Conservation (phyloP, 2,329 filamentous ascomycete species). For the Ilyonectria sp. region DNA sequence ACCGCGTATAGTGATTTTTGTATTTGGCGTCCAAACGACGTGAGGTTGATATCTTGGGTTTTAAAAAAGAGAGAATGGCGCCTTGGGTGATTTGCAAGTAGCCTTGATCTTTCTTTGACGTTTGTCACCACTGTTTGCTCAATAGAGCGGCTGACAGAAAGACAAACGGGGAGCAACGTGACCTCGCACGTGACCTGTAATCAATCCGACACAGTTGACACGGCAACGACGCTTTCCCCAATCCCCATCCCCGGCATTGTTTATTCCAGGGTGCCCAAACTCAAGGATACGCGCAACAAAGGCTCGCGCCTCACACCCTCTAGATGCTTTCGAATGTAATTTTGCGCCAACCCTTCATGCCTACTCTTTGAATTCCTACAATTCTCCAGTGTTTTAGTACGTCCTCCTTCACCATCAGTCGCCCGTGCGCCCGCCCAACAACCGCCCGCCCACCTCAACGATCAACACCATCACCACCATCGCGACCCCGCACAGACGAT, state of each 20-base stretch:
- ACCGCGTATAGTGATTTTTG: constrained; percentile 51
- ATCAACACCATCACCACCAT: constrained; percentile 27
- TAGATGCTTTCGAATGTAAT: constrained; percentile 40
- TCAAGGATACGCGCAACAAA: constrained; percentile 46
- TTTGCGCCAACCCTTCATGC: constrained; percentile 40
- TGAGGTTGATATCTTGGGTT: neutral
- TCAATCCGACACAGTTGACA: constrained; percentile 47
- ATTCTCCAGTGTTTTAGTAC: constrained; percentile 30
- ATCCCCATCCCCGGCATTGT: constrained; percentile 47
- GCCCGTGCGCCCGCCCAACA: constrained; percentile 19
- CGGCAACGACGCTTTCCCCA: constrained; percentile 48
- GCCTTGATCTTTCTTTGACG: neutral
- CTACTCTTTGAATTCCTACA: constrained; percentile 38
- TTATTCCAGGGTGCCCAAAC: constrained; percentile 41
- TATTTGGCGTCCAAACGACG: neutral
- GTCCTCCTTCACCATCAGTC: constrained; percentile 31
- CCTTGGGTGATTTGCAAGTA: neutral
- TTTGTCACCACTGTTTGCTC: constrained; percentile 7
- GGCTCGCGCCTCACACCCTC: constrained; percentile 36
- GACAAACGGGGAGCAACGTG: constrained; percentile 14
- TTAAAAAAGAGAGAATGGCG: neutral
- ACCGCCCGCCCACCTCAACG: neutral
- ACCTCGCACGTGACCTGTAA: constrained; percentile 31
- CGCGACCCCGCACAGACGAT: constrained; percentile 42
- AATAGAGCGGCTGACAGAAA: neutral